These are phyloP conservation scores for Pulicaria dysenterica DNA, from an alignment of 129 eudicot species.

Conservation along the genomic window DNA sequence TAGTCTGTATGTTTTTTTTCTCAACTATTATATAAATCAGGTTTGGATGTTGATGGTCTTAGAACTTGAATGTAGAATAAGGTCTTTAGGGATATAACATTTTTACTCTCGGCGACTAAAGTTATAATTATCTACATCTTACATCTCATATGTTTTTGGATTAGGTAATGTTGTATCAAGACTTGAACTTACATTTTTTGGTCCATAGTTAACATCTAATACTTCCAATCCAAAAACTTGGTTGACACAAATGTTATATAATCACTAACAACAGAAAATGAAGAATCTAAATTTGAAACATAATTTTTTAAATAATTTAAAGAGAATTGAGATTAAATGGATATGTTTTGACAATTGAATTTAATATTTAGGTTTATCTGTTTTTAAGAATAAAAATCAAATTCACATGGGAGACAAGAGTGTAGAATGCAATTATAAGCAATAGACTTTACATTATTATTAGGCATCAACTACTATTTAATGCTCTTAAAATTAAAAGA, in stretches of 20 bases:
- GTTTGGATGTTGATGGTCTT: too few relatives aligned
- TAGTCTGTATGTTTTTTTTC: neutral
- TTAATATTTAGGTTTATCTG: neutral
- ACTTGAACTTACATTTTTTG: too few relatives aligned
- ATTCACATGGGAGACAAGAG: conserved; percentile 34
- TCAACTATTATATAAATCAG: too few relatives aligned
- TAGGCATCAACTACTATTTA: conserved; percentile 7
- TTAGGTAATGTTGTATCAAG: too few relatives aligned
- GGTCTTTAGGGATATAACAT: neutral
- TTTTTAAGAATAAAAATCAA: conserved; percentile 1
- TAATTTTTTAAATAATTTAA: neutral
- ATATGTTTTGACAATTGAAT: conserved; percentile 22
- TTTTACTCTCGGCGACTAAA: too few relatives aligned
- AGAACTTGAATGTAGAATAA: neutral
- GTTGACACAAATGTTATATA: too few relatives aligned
- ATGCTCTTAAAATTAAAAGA: neutral
- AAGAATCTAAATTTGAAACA: neutral
- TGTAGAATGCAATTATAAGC: conserved; percentile 32
- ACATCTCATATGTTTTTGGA: too few relatives aligned
- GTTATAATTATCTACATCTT: too few relatives aligned
- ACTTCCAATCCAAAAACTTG: too few relatives aligned
- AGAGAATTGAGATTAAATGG: conserved; percentile 9
- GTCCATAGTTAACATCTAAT: too few relatives aligned
- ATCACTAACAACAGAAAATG: neutral
- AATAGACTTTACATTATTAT: conserved; percentile 29